phyloP scores from a whole-genome alignment of 305 asterid species.

The Plantago lanceolata region DNA sequence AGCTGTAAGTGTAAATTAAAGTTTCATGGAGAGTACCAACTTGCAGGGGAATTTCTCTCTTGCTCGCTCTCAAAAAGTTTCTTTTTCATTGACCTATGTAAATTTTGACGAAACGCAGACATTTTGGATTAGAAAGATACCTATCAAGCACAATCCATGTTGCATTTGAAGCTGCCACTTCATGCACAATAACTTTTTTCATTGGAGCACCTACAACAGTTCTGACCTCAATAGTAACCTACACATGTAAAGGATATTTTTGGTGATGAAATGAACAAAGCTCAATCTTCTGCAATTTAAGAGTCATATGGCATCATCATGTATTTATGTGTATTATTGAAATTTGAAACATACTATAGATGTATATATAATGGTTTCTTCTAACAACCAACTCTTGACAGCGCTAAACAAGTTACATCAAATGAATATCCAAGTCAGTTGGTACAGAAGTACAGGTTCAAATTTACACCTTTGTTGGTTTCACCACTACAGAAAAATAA shows the following conservation, averaged over 20 bases:
- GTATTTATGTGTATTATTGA: too few relatives aligned
- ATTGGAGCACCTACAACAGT: constrained; percentile 57
- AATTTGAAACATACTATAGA: too few relatives aligned
- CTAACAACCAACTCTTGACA: too few relatives aligned
- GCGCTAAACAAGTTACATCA: too few relatives aligned
- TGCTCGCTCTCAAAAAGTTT: too few relatives aligned
- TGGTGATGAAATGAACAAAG: constrained; percentile 4
- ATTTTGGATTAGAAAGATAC: constrained; percentile 27
- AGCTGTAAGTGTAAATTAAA: not conserved
- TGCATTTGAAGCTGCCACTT: constrained; percentile 44
- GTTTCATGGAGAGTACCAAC: not conserved
- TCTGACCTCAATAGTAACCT: constrained; percentile 67
- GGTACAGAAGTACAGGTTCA: too few relatives aligned
- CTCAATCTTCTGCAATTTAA: not conserved
- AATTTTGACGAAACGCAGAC: not conserved
- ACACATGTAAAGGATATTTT: constrained; percentile 13
- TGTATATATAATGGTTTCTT: too few relatives aligned
- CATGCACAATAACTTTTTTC: constrained; percentile 52
- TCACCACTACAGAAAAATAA: too few relatives aligned
- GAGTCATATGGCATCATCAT: too few relatives aligned
- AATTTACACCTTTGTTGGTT: too few relatives aligned
- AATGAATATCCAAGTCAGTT: too few relatives aligned
- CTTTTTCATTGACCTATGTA: too few relatives aligned
- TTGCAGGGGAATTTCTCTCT: not conserved
- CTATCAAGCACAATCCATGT: constrained; percentile 63